Conservation (phyloP, 495 filamentous ascomycete species). For the Parachaetomium inaequale region DNA sequence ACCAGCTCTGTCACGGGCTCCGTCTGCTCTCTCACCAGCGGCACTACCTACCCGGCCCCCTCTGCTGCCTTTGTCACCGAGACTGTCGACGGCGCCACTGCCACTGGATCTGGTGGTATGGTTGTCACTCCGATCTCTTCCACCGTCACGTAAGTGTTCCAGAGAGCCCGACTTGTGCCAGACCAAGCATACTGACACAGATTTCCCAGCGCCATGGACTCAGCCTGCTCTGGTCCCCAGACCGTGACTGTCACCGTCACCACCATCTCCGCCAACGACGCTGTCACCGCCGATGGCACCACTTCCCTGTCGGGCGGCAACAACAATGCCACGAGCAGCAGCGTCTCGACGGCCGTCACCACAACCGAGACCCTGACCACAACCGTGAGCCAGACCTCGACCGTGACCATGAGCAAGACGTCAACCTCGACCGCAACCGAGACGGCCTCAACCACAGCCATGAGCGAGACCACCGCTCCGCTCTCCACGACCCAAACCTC, state of each 20-base stretch:
- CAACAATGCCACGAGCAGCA: not conserved
- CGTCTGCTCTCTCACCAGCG: not conserved
- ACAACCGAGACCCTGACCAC: not conserved
- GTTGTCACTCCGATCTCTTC: not conserved
- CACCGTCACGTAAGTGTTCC: not conserved
- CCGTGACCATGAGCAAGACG: not conserved
- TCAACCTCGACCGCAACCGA: not conserved
- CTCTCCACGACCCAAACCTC: too few species aligned
- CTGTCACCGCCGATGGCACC: not conserved
- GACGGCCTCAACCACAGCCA: not conserved
- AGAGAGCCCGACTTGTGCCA: not conserved
- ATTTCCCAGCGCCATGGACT: not conserved
- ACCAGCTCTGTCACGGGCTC: not conserved
- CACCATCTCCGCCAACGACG: not conserved
- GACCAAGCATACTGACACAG: not conserved
- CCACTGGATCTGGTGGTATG: not conserved
- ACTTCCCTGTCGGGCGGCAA: not conserved
- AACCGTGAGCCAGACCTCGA: not conserved
- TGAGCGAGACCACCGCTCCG: not conserved
- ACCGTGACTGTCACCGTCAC: conserved; percentile 16
- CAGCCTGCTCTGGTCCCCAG: not conserved
- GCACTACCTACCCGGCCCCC: not conserved
- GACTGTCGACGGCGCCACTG: not conserved
- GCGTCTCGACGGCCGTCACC: not conserved
- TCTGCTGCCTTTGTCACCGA: not conserved